Base-by-base conservation (phyloP, 2,329 filamentous ascomycete genomes). In the Hymenoscyphus albidus region DNA sequence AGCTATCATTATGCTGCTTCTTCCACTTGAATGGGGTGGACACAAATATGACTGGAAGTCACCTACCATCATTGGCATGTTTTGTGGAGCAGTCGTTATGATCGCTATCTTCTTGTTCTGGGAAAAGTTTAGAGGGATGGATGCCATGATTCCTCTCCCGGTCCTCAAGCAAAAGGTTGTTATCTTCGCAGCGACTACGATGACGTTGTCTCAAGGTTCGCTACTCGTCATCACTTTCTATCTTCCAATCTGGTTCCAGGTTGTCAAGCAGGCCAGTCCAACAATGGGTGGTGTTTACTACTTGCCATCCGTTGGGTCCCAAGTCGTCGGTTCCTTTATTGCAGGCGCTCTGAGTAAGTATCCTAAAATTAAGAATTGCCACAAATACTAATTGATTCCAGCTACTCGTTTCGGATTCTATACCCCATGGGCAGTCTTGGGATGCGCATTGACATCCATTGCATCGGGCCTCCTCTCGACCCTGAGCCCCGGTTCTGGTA, bases 21-120 rank as follows among this genome's bases (percentile, higher is more conserved):
- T 82, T 2, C 80, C 79, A 32, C 73, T 83, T 0, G 79, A 82
- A 69, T 82, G 76, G 67, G 79, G 78, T 56, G 81, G 80, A 31
- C 67, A 73, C 16, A 74, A 74, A 0, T 1, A 71, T 63, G 70
- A 70, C 9, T 73, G 71, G 71, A 48, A 39, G 0, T 65, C 60
- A 42, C 66, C 68, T 2, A 70, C 69, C 27, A 71, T 78, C 44
- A 73, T 77, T 35, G 75, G 70, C 2, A 71, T 78, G 2, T 69
- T 78, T 16, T 69, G 72, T 44, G 68, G 74, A 7, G 64, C 54
- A 12, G 64, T 65, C 1, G 48, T 73, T 9, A 72, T 71, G 4
- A 67, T 69, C 18, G 67, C 76, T 10, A 42, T 73, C 12, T 73
- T 77, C 40, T 42, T 63, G 13, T 58, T 72, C 6, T 72, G 75